Evolutionary conservation across 257 asterid species (phyloP), one percentile per base, ranked within the genome.

Genomic region (Rauvolfia tetraphylla): DNA sequence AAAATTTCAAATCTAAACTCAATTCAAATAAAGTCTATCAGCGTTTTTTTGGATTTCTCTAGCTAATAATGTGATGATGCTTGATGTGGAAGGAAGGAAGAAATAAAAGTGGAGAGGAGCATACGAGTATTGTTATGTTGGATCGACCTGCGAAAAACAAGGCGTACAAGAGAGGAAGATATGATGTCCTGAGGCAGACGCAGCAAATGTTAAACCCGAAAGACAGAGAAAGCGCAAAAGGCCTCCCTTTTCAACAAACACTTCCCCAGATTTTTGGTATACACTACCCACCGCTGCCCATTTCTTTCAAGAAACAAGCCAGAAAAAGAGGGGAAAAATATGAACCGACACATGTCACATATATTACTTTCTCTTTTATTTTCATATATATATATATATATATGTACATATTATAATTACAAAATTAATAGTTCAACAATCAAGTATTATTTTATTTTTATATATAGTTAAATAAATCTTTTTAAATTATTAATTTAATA

Each of bases 141-240:
- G 71, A 42, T 46, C 5, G 63, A 57, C 14, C 11, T 31, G 7
- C 17, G 74, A n/a, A 68, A 76, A 66, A 66, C 75, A 76, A 67
- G 33, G 56, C 80, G 80, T 68, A 76, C 75, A 68, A 76, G 70
- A 34, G 68, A 76, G 34, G 4, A 6, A 23, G 41, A 62, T 23
- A 59, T 31, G 71, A 74, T 74, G 15, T 8, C 69, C 7, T 6
- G 18, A 58, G 56, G 25, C 13, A 23, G 12, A 10, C 11, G 20
- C 13, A 12, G 49, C 8, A 71, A 20, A 68, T 54, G 46, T 27
- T 17, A 31, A 53, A 9, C 36, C 36, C 68, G 7, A 62, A 62
- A 15, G 23, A 62, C 3, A 49, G 1, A 5, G 1, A 58, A 58
- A 58, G 34, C 18, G 58, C 42, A 54, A 54, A 54, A 20, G 59